Percentiles rank a stretch among this genome's conserved stretches.
Evolutionary conservation across 306 rosid species (phyloP).

Genomic region (Alnus glutinosa): DNA sequence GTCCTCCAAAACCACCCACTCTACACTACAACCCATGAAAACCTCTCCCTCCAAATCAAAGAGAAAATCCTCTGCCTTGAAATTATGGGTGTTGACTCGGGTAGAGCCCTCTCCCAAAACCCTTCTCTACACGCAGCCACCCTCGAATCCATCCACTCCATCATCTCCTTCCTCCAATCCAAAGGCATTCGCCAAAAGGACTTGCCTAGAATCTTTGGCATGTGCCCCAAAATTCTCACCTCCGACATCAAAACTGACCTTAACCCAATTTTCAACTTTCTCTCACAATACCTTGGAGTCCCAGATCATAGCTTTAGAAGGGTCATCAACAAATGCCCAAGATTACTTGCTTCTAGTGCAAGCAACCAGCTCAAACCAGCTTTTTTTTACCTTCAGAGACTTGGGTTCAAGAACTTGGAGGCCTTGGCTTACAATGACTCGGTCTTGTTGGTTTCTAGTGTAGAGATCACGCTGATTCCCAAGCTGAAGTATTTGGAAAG

Average conservation of each 20-base stretch:
- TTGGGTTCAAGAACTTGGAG: conserved; percentile 64
- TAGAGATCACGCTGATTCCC: conserved; percentile 74
- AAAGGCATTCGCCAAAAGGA: conserved; percentile 68
- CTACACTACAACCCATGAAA: conserved; percentile 51
- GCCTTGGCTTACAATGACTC: conserved; percentile 70
- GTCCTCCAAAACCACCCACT: conserved; percentile 75
- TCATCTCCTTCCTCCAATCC: conserved; percentile 71
- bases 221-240: conserved; percentile 87
- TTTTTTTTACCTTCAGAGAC: conserved; percentile 63
- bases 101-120: conserved; percentile 79
- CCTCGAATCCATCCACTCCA: conserved; percentile 62
- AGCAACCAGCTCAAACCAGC: conserved; percentile 80
- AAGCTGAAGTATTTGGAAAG: conserved; percentile 58
- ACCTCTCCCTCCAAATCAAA: conserved; percentile 69
- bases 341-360: conserved; percentile 75
- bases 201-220: conserved; percentile 75
- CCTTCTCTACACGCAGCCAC: conserved; percentile 58
- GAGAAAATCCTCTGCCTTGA: conserved; percentile 93
- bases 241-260: conserved; percentile 65
- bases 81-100: conserved; percentile 81
- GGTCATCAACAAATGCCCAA: conserved; percentile 75
- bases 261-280: conserved; percentile 68
- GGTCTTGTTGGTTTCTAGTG: conserved; percentile 74
- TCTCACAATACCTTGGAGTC: conserved; percentile 56
- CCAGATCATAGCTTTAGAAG: conserved; percentile 63